Base-by-base conservation (phyloP, 2,329 filamentous ascomycete species). In the Botrytis elliptica region DNA sequence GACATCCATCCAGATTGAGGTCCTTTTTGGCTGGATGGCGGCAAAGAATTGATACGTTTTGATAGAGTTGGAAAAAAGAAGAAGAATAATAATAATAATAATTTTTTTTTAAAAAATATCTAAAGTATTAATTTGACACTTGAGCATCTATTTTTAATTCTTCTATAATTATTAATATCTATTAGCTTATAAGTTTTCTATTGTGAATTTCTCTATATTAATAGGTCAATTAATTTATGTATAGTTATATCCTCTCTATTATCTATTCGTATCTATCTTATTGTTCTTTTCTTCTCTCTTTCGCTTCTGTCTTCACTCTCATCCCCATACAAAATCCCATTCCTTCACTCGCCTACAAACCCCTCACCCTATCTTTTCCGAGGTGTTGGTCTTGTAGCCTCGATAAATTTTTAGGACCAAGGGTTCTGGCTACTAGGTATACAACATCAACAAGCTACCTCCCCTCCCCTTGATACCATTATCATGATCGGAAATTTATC, bases 311-410 rank as follows among this genome's bases (percentile, higher is more conserved):
- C 33, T 36, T 38, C 38, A 29, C 60, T 29, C 38, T 16, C 59
- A 22, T 22, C 14, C 36, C 25, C 59, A 62, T 40, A 40, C 59
- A 62, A 10, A 40, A n/a, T 62, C 22, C 60, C 33, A 62, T 40
- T 38, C 33, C 33, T 25, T 62, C 60, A 20, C 36, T 63, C 38
- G 60, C 62, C 60, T 64, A 29, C 25, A 20, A 20, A 3, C 40
- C 8, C 14, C 20, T 46, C 62, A 44, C 62, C 62, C 62, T 65
- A 65, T 46, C 62, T 46, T 65, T 65, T 33, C 62, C 62, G 62
- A 46, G 40, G 16, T 14, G 49, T 7, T n/a, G 49, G 52, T 55
- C 25, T 29, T 18, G 16, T 22, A 29, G 2, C 40, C 40, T 29
- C 38, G 42, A 44, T 44, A 2, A 22, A 29, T 42, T 20, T 44